These are phyloP conservation scores for Bothriochloa decipiens DNA, from an alignment of 176 grass and related monocot genomes.

Conservation along the genomic window DNA sequence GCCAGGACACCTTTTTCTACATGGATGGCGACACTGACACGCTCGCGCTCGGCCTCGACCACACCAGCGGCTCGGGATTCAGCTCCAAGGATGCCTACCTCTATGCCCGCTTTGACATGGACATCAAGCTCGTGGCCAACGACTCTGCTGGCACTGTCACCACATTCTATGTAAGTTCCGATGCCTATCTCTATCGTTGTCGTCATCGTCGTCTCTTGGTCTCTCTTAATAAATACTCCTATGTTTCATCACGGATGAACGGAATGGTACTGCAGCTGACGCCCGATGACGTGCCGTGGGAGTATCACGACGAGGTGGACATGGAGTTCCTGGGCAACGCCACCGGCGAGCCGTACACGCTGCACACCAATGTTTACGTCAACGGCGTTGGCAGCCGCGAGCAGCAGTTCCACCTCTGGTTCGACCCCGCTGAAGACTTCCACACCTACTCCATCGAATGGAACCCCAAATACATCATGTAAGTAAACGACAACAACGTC, in stretches of 20 bases:
- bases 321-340: constrained; percentile 77
- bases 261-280: constrained; percentile 28
- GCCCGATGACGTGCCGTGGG: constrained; percentile 46
- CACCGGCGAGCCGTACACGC: constrained; percentile 64
- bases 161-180: constrained; percentile 64
- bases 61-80: constrained; percentile 63
- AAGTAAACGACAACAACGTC: background rate
- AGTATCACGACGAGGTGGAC: constrained; percentile 77
- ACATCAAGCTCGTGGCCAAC: constrained; percentile 60
- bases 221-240: too few species aligned
- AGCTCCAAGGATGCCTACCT: constrained; percentile 51
- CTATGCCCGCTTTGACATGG: constrained; percentile 65
- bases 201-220: background rate
- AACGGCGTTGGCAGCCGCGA: constrained; percentile 58
- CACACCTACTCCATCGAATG: constrained; percentile 83
- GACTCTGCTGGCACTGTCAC: constrained; percentile 81
- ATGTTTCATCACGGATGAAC: background rate
- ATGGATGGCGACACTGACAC: constrained; percentile 6
- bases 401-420: constrained; percentile 77
- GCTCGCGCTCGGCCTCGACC: constrained; percentile 48
- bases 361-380: constrained; percentile 75
- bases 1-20: constrained; percentile 43
- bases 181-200: background rate
- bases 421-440: constrained; percentile 66
- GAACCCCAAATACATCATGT: constrained; percentile 77